Evolutionary conservation across 148 eudicot genomes (phyloP).

Genomic region (Talinum fruticosum): DNA sequence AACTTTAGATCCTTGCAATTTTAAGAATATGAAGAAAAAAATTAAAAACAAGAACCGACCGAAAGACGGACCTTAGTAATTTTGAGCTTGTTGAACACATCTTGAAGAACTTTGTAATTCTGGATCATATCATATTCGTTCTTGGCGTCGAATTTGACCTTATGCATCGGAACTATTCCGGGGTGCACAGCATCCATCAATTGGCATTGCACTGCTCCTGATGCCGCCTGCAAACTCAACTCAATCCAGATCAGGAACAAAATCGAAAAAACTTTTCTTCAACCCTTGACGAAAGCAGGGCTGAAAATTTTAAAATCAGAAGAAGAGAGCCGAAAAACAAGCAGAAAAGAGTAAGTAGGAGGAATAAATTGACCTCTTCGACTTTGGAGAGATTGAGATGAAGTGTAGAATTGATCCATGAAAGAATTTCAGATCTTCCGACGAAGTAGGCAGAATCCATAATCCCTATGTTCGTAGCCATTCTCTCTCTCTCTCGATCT

Average conservation of each 20-base stretch:
- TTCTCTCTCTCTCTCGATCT: conserved; percentile 20
- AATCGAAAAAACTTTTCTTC: neutral
- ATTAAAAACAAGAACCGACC: too few species aligned
- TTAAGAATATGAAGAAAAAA: neutral
- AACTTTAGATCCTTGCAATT: neutral
- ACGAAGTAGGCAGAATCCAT: conserved; percentile 94
- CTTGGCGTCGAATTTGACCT: conserved; percentile 93
- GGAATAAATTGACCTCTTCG: too few species aligned
- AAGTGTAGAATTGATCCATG: conserved; percentile 89
- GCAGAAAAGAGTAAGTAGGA: too few species aligned
- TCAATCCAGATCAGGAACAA: neutral
- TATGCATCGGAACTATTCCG: conserved; percentile 85
- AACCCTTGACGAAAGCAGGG: neutral
- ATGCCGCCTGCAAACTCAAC: conserved; percentile 51
- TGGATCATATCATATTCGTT: conserved; percentile 89
- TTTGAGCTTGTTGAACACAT: conserved; percentile 84
- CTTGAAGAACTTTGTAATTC: conserved; percentile 92
- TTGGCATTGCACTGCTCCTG: conserved; percentile 94
- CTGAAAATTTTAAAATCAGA: neutral
- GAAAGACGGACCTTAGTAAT: conserved; percentile 81
- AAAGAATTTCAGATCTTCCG: conserved; percentile 78
- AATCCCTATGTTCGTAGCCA: conserved; percentile 79
- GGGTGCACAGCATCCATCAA: conserved; percentile 88
- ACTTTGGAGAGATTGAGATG: conserved; percentile 84
- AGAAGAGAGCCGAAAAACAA: neutral